These are phyloP conservation scores for Aureobasidium melanogenum DNA, from an alignment of 2,329 filamentous ascomycete genomes.

Conservation along the genomic window DNA sequence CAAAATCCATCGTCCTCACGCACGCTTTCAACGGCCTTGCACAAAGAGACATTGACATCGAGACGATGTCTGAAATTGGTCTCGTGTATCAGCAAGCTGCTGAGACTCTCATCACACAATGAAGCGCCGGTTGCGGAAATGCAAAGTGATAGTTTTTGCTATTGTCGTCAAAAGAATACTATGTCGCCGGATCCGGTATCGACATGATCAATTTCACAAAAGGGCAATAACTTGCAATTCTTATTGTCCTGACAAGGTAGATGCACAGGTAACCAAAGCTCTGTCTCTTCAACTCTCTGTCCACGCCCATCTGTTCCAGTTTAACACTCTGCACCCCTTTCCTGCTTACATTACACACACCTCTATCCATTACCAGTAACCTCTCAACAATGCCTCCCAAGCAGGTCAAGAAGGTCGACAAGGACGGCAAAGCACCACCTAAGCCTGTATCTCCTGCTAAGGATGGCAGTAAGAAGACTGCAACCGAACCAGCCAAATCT, in stretches of 20 bases:
- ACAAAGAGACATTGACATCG: neutral
- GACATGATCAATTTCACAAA: neutral
- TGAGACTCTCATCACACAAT: neutral
- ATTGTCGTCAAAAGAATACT: neutral
- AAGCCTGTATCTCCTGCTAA: neutral
- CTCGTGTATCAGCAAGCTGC: neutral
- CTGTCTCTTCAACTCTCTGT: neutral
- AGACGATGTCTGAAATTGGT: neutral
- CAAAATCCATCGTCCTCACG: neutral
- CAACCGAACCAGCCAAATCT: neutral
- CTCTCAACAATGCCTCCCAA: neutral
- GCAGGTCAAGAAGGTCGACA: neutral
- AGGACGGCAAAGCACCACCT: neutral
- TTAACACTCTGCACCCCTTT: neutral
- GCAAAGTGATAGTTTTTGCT: neutral
- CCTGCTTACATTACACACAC: neutral
- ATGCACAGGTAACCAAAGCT: neutral
- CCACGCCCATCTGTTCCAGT: neutral
- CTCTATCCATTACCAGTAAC: neutral
- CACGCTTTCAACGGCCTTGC: neutral
- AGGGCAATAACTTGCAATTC: neutral
- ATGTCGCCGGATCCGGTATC: neutral
- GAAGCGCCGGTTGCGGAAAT: neutral
- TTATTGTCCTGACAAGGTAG: neutral
- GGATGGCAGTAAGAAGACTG: neutral